Evolutionary conservation across 2,329 filamentous ascomycete genomes (phyloP).

Genomic region (Aspergillus thermomutatus): DNA sequence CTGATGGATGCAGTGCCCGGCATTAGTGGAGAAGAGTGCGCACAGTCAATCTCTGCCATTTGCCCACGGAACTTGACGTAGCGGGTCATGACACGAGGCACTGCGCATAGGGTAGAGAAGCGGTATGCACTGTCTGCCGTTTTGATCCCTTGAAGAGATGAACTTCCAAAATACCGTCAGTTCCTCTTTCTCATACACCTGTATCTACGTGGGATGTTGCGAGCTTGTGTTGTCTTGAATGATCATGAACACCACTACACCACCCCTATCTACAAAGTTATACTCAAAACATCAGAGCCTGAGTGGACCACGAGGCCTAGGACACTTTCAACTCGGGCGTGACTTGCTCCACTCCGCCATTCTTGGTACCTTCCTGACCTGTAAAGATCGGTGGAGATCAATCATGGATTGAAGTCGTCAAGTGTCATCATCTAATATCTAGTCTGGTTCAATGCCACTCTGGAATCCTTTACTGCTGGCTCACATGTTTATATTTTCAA

Average conservation of each 20-base stretch:
- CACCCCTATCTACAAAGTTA: too few species aligned
- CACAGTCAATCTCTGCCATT: not conserved
- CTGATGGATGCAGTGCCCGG: not conserved
- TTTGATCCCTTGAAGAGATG: not conserved
- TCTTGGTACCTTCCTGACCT: too few species aligned
- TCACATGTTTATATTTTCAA: not conserved
- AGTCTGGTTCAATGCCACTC: not conserved
- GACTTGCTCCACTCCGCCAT: too few species aligned
- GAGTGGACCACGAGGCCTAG: too few species aligned
- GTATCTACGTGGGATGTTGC: not conserved
- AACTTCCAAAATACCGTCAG: not conserved
- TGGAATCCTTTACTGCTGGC: not conserved
- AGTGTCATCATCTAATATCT: too few species aligned
- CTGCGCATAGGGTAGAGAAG: not conserved
- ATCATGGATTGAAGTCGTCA: too few species aligned
- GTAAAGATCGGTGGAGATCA: too few species aligned
- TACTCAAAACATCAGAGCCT: too few species aligned
- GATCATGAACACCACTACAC: not conserved
- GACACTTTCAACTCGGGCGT: too few species aligned
- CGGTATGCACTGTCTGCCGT: not conserved
- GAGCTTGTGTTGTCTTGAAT: not conserved
- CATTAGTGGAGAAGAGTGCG: not conserved
- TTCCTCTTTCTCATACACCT: not conserved
- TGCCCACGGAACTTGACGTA: not conserved
- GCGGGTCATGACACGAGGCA: not conserved